Evolutionary conservation across 805 yeast genomes (phyloP), one percentile per base, ranked within the genome.

Genomic region (Cyberlindnera veronae): DNA sequence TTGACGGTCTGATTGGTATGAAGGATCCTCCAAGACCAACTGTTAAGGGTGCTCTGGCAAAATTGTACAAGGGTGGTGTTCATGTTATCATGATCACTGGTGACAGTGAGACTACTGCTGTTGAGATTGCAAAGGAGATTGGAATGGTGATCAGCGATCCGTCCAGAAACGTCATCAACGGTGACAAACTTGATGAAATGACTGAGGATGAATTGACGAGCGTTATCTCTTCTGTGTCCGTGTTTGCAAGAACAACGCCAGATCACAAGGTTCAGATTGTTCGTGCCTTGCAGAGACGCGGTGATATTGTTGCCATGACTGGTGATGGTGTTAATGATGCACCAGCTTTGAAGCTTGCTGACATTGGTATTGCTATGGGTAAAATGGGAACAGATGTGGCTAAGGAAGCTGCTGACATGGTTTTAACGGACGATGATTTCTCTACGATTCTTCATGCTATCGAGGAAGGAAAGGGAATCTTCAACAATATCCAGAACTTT

Each of bases 301-400:
- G 96, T 37, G 95, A 91, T 61, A 81, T 91, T 47, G 98, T 91
- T 38, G 99, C 97, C 18, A 90, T 91, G 96, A 90, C 98, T n/a
- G 99, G 99, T 53, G 98, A 90, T 65, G 98, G 98, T 66, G 96
- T 91, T 12, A 90, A 90, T 62, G 98, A 90, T 69, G 98, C 98
- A 0, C 98, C 98, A n/a, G 97, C 98, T 5, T 72, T 91, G 53
- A 90, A 91, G 60, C 72, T 90, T 52, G 97, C 98, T 3, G 96
- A 90, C 65, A 90, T 90, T 53, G 98, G 98, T 56, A 87, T 91
- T 52, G 82, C 95, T 12, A 89, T 90, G 93, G 93, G 89, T 45
- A 78, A 77, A 52, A 82, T 84, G 68, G 99, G 99, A 44, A 93
- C 98, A 0, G 99, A 91, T 63, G 99, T 91, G 29, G 99, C 99